Percentiles rank a stretch among this genome's conserved stretches.
phyloP scores from a whole-genome alignment of 1,284 basidiomycete genomes.

The Ustilago shanxiensis region DNA sequence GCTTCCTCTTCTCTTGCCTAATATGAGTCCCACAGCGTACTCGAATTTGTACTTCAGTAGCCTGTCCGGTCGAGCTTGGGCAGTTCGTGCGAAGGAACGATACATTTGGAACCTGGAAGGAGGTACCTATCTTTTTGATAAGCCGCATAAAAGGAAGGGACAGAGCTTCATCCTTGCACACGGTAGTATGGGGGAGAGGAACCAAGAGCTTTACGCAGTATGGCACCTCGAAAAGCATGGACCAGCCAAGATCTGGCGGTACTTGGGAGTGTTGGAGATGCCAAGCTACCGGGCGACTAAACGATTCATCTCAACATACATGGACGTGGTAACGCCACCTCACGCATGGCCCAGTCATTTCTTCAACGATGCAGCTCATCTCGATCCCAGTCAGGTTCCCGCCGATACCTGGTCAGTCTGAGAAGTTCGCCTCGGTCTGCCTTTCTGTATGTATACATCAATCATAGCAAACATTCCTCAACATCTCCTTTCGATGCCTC shows the following conservation, averaged over 20 bases:
- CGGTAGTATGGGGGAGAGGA: background rate
- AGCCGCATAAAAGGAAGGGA: background rate
- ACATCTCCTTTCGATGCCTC: too few relatives aligned
- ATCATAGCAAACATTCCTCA: too few relatives aligned
- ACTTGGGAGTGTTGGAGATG: conserved; percentile 6
- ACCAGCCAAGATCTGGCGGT: conserved; percentile 8
- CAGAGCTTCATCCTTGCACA: background rate
- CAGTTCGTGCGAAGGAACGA: background rate
- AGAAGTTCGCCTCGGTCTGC: too few relatives aligned
- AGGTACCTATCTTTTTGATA: background rate
- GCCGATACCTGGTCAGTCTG: background rate
- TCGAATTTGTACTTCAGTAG: background rate
- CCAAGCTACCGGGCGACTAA: background rate
- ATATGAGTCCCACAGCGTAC: background rate
- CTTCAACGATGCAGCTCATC: conserved; percentile 21
- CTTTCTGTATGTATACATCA: too few relatives aligned
- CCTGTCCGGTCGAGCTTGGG: background rate
- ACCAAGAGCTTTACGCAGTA: background rate
- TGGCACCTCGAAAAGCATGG: conserved; percentile 11
- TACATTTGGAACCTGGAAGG: background rate
- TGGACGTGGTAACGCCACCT: background rate
- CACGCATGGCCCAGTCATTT: background rate
- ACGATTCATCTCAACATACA: background rate
- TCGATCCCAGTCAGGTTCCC: conserved; percentile 6
- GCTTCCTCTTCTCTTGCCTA: background rate